Conservation (phyloP, 176 grass and related monocot genomes). For the Pontederia paniculata region DNA sequence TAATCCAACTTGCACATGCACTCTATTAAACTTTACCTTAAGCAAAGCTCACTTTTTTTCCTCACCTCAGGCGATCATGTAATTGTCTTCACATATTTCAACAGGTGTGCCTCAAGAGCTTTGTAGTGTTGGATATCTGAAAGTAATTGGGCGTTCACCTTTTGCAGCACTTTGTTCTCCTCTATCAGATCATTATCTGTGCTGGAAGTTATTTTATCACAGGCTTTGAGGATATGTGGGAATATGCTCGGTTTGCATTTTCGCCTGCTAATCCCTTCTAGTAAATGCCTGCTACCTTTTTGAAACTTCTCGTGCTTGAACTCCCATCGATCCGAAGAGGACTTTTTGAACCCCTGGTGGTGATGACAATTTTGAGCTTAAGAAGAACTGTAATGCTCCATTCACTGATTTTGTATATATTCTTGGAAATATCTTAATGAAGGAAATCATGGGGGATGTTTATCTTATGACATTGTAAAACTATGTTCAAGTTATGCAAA, state of each 20-base stretch:
- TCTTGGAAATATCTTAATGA: too few species aligned
- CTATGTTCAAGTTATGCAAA: too few species aligned
- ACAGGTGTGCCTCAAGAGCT: neutral
- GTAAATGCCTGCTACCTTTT: neutral
- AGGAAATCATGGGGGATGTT: too few species aligned
- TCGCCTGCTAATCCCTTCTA: conserved; percentile 1
- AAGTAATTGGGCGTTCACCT: neutral
- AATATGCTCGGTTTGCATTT: neutral
- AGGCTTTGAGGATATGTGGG: neutral
- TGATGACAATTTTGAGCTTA: too few species aligned
- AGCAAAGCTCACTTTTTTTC: too few species aligned
- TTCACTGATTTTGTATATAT: too few species aligned
- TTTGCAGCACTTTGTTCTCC: neutral
- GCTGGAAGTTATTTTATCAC: neutral
- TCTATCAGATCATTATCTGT: neutral
- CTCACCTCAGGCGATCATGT: too few species aligned
- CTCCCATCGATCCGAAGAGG: neutral
- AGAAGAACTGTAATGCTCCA: too few species aligned
- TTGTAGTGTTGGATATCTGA: neutral
- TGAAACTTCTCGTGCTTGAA: conserved; percentile 3
- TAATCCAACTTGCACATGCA: too few species aligned
- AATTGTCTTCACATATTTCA: neutral
- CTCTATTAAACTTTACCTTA: too few species aligned
- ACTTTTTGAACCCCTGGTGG: neutral
- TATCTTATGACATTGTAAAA: too few species aligned